Base-by-base conservation (phyloP, 2,329 filamentous ascomycete genomes). In the Emergomyces orientalis region DNA sequence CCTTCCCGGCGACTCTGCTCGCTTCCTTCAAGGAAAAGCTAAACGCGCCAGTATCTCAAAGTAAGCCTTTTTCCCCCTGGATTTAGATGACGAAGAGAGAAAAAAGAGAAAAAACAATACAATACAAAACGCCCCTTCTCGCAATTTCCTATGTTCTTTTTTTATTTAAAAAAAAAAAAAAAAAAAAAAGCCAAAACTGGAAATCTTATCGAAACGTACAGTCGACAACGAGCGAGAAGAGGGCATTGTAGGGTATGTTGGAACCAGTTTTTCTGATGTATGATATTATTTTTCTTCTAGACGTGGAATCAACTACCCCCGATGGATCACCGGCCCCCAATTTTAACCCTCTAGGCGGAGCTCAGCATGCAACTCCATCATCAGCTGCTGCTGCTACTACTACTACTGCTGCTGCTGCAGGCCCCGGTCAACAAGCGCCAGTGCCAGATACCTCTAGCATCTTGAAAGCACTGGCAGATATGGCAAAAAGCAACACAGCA, bases 1-100 rank as follows among this genome's bases (percentile, higher is more conserved):
- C 92, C 27, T 97, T 99, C 76, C 91, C 94, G 32, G 75, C 82
- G 51, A 77, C 86, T 61, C 88, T 96, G 85, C 84, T 99, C 70
- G 75, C 79, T n/a, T 85, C 85, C 45, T 96, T 96, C 82, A 93
- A 91, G 78, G 83, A 90, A 73, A 92, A 90, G 76, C 76, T 96
- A 70, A 87, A 82, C 66, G 81, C 85, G 65, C 79, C 83, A 59
- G 73, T 80, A 64, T 75, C 80, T 68, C 80, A 83, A 72, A 86
- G 88, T 91, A 90, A 81, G 88, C 75, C 19, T n/a, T 58, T 58
- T 45, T 43, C 68, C 68, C 63, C 64, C 62, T 60, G 57, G 43
- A 59, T 41, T 55, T 45, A 59, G 17, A 47, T 22, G n/a, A 25
- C 22, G 11, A 47, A 47, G 9, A n/a, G 22, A 47, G n/a, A 47